Evolutionary conservation across 2,329 filamentous ascomycete genomes (phyloP), one percentile per base, ranked within the genome.

Genomic region (Cercospora citrullina): DNA sequence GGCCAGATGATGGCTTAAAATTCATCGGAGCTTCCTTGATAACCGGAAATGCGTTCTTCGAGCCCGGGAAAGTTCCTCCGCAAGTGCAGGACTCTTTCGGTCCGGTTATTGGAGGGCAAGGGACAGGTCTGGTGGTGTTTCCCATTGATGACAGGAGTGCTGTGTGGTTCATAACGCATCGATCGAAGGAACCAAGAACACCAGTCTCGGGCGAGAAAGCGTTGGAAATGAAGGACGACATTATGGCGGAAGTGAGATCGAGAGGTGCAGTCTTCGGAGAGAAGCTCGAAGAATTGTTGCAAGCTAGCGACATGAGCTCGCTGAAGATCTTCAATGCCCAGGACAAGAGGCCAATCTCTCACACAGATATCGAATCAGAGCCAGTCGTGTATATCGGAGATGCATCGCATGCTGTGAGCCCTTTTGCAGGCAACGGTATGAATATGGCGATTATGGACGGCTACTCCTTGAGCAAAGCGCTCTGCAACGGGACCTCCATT

Each of bases 381-480:
- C 61, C 64, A 9, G 76, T 83, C 7, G 72, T 85, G 9, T 85
- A 83, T 61, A 81, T 86, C 23, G 84, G 84, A 10, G 83, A 86
- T 70, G 78, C 79, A 64, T 85, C 86, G 68, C 84, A 86, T 71
- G 83, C 83, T 1, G 77, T 85, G 5, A 84, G 79, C 62, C 81
- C 83, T 0, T 86, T 84, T 74, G 81, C 83, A 5, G 83, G 84
- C 0, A 82, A 80, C 65, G 84, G 84, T 0, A 83, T 82, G 0
- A 85, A 84, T 69, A 71, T 85, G 66, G 84, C 83, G 3, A 67
- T 85, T 28, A 80, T 77, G 63, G 83, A 85, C 70, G 83, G 77
- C 0, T 84, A 80, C 78, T 81, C 84, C 59, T 75, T 84, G n/a
- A 83, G 81, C 2, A 75, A 80, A 61, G 75, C 81, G 53, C 68